Evolutionary conservation across 192 early-diverging fungal genomes (phyloP).

Genomic region (Podila verticillata): DNA sequence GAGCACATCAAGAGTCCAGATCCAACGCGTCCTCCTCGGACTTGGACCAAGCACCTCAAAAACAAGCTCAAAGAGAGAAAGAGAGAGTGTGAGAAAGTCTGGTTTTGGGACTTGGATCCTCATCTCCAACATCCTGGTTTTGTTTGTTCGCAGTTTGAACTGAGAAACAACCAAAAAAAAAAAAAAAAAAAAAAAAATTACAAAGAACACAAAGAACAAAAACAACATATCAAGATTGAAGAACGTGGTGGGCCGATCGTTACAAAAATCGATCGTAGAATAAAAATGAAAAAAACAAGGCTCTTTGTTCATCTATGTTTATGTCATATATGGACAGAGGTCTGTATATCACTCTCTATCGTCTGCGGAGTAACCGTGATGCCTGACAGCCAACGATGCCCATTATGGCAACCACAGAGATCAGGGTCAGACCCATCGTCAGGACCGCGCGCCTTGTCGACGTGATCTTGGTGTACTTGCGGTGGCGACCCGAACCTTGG

Average conservation of each 20-base stretch:
- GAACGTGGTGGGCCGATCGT: too few species aligned
- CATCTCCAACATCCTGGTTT: too few species aligned
- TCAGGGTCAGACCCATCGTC: constrained; percentile 36
- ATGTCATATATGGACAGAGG: neutral
- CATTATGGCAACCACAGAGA: constrained; percentile 42
- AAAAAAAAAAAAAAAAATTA: neutral
- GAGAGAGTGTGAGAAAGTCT: too few species aligned
- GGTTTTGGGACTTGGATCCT: too few species aligned
- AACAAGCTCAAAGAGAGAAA: too few species aligned
- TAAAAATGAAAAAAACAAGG: constrained; percentile 1
- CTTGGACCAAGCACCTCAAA: too few species aligned
- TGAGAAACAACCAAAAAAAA: constrained; percentile 11
- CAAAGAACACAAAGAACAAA: neutral
- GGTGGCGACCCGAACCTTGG: constrained; percentile 14
- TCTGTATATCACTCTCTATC: constrained; percentile 36
- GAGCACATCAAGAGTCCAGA: too few species aligned
- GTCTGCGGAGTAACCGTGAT: constrained; percentile 42
- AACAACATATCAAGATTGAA: too few species aligned
- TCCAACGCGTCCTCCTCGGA: too few species aligned
- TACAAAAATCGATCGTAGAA: too few species aligned
- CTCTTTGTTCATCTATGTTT: too few species aligned
- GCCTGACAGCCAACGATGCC: constrained; percentile 49
- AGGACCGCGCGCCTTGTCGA: constrained; percentile 39
- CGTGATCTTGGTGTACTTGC: constrained; percentile 45
- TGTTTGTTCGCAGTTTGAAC: too few species aligned